Percentiles rank a stretch among this genome's conserved stretches.
These are phyloP conservation scores for Metschnikowia bowlesiae DNA, from an alignment of 805 yeast species.

Conservation along the genomic window DNA sequence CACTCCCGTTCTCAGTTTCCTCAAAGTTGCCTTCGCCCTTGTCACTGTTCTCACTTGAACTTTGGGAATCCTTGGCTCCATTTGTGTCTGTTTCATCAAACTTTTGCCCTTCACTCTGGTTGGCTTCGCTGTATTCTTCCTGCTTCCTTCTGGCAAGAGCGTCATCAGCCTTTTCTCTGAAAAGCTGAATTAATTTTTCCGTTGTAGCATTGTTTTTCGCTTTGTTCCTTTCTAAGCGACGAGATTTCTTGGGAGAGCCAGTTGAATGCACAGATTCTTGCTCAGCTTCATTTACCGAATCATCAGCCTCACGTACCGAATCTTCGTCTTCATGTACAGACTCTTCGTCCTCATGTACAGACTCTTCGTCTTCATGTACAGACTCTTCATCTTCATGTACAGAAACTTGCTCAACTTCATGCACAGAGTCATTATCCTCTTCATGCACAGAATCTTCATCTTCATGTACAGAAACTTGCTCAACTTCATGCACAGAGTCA, in stretches of 20 bases:
- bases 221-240: neutral
- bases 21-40: neutral
- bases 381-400: too few relatives aligned
- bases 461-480: too few relatives aligned
- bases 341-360: neutral
- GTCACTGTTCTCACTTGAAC: neutral
- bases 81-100: neutral
- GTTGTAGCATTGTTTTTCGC: neutral
- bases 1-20: neutral
- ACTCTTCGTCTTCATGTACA: too few relatives aligned
- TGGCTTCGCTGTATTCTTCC: neutral
- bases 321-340: neutral
- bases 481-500: too few relatives aligned
- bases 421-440: too few relatives aligned
- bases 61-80: neutral
- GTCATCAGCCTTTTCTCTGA: neutral
- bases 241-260: neutral
- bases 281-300: neutral
- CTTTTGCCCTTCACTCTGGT: neutral
- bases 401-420: too few relatives aligned
- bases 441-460: too few relatives aligned
- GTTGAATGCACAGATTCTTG: neutral
- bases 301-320: neutral
- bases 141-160: neutral
- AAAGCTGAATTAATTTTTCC: neutral